phyloP scores from a whole-genome alignment of 306 rosid genomes.

The Pyrus betulifolia region DNA sequence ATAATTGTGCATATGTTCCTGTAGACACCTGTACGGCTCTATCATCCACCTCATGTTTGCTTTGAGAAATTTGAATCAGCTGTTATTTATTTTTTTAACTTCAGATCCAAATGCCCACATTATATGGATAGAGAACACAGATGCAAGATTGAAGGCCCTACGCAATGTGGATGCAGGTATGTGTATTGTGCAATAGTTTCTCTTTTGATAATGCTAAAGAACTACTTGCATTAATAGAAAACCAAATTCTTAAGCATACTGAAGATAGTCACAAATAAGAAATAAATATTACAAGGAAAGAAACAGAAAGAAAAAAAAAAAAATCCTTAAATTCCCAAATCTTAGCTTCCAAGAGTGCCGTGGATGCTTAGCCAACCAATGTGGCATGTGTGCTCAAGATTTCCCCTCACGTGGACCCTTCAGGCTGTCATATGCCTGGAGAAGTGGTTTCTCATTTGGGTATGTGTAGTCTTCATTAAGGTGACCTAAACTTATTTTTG shows the following conservation, averaged over 20 bases:
- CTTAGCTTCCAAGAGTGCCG: too few relatives aligned
- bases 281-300: too few relatives aligned
- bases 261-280: neutral
- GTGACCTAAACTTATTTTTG: too few relatives aligned
- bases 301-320: too few relatives aligned
- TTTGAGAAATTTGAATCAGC: neutral
- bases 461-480: too few relatives aligned
- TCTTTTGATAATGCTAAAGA: neutral
- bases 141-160: constrained; percentile 73
- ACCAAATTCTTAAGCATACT: neutral
- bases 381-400: too few relatives aligned
- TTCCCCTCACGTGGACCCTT: too few relatives aligned
- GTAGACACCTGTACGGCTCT: neutral
- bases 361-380: too few relatives aligned
- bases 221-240: neutral
- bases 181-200: neutral
- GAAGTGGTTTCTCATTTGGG: too few relatives aligned
- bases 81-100: neutral
- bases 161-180: constrained; percentile 66
- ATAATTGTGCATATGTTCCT: neutral
- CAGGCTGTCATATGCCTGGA: too few relatives aligned
- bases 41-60: neutral
- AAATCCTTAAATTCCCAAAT: too few relatives aligned
- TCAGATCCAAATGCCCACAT: constrained; percentile 94
- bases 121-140: constrained; percentile 70